A percentile compares a stretch with the other conserved stretches of the same genome.
phyloP scores from a whole-genome alignment of 371 early-diverging fungal genomes.

The Massospora cicadina region DNA sequence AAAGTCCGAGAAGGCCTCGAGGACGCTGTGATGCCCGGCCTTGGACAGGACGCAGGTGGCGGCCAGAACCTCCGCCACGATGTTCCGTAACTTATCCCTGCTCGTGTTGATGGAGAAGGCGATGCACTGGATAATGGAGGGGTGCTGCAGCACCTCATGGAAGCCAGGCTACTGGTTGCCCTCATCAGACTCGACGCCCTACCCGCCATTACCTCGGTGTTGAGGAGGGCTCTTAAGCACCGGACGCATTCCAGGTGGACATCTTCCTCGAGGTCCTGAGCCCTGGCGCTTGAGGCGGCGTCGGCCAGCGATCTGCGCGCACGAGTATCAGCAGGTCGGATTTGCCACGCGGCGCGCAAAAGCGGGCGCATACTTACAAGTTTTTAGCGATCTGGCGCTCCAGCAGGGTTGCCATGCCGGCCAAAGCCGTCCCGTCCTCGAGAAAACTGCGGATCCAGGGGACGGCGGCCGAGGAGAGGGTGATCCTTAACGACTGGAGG shows the following conservation, averaged over 20 bases:
- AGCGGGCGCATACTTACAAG: conserved; percentile 17
- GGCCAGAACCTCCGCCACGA: conserved; percentile 27
- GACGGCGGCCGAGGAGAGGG: conserved; percentile 26
- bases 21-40: conserved; percentile 24
- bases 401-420: conserved; percentile 31
- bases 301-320: background rate
- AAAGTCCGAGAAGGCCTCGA: conserved; percentile 32
- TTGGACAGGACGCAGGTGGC: conserved; percentile 29
- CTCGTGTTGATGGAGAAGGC: conserved; percentile 22
- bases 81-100: conserved; percentile 24
- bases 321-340: background rate
- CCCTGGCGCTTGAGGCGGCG: background rate
- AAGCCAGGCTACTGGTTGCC: conserved; percentile 25
- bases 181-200: background rate
- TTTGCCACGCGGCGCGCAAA: background rate
- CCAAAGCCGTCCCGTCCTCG: conserved; percentile 24
- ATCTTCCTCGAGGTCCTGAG: conserved; percentile 22
- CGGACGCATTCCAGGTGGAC: conserved; percentile 34
- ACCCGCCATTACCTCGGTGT: conserved; percentile 26
- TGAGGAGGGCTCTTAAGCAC: conserved; percentile 32
- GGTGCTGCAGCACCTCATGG: conserved; percentile 26
- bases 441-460: conserved; percentile 41
- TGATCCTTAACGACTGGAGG: conserved; percentile 26
- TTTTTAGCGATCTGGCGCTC: conserved; percentile 26
- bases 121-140: conserved; percentile 19